Conservation (phyloP, 768 basidiomycete species). For the Coprinopsis marcescibilis region DNA sequence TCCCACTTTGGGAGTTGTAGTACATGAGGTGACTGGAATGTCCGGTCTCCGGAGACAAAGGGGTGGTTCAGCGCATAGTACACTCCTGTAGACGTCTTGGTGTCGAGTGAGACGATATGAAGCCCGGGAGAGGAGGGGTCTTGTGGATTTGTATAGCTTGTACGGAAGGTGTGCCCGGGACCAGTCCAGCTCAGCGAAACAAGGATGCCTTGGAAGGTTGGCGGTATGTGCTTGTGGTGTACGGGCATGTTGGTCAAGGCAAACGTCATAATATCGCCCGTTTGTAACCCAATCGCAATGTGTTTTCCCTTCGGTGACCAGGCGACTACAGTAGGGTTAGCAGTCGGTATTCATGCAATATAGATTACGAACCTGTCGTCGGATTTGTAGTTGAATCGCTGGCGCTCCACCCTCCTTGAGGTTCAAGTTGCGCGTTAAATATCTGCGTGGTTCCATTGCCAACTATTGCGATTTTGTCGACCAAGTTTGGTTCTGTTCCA, state of each 20-base stretch:
- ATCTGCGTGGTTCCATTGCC: slow-evolving; percentile 49
- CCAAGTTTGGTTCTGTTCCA: slow-evolving; percentile 42
- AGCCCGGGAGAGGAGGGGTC: slow-evolving; percentile 30
- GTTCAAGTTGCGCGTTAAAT: slow-evolving; percentile 49
- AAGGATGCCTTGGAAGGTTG: slow-evolving; percentile 41
- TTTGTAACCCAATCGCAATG: slow-evolving; percentile 65
- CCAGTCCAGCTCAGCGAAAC: slow-evolving; percentile 65
- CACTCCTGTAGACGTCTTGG: slow-evolving; percentile 32
- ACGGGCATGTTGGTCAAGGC: slow-evolving; percentile 47
- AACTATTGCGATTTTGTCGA: slow-evolving; percentile 56
- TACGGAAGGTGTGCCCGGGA: slow-evolving; percentile 60
- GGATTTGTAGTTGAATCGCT: slow-evolving; percentile 45
- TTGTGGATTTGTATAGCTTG: slow-evolving; percentile 46
- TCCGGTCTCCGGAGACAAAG: slow-evolving; percentile 34
- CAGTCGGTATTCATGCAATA: slow-evolving; percentile 1
- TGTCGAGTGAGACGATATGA: slow-evolving; percentile 40
- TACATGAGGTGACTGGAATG: slow-evolving; percentile 29
- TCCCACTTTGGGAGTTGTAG: slow-evolving; percentile 44
- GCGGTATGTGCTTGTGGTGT: slow-evolving; percentile 58
- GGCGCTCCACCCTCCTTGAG: slow-evolving; percentile 51
- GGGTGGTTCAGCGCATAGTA: slow-evolving; percentile 37
- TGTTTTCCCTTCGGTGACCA: slow-evolving; percentile 90
- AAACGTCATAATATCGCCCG: slow-evolving; percentile 68
- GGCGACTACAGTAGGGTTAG: slow-evolving; percentile 42
- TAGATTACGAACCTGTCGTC: slow-evolving; percentile 45